Evolutionary conservation across 1,284 basidiomycete genomes (phyloP).

Genomic region (Leccinum fuscescens): DNA sequence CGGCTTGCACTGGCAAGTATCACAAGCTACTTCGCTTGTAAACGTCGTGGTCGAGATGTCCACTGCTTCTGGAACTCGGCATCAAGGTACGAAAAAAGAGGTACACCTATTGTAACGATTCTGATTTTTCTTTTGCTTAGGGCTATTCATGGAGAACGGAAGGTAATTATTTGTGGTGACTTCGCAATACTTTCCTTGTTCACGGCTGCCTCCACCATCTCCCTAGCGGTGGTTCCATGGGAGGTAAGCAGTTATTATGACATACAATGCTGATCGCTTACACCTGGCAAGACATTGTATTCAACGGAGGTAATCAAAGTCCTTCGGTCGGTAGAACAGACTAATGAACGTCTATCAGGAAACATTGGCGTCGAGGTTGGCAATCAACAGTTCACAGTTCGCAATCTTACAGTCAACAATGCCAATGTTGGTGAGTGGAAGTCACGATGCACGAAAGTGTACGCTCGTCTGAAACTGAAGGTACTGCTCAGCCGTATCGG

Average conservation of each 20-base stretch:
- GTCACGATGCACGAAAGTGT: not conserved
- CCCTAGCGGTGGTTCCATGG: conserved; percentile 55
- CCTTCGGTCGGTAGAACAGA: not conserved
- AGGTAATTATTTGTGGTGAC: conserved; percentile 47
- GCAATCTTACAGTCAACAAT: conserved; percentile 52
- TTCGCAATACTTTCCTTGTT: conserved; percentile 3
- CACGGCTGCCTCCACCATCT: not conserved
- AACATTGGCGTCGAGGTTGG: conserved; percentile 48
- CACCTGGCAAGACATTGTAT: conserved; percentile 41
- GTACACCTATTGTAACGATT: not conserved
- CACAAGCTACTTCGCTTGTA: conserved; percentile 72
- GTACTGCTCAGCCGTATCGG: conserved; percentile 35
- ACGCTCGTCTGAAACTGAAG: not conserved
- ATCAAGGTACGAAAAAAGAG: conserved; percentile 38
- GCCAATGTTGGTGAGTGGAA: conserved; percentile 38
- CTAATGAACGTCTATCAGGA: conserved; percentile 16
- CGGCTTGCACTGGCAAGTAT: conserved; percentile 76
- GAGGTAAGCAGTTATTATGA: conserved; percentile 33
- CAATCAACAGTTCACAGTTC: conserved; percentile 56
- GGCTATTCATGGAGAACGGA: conserved; percentile 61
- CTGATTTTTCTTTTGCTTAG: conserved; percentile 8
- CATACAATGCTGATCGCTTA: conserved; percentile 2
- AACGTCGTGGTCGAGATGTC: conserved; percentile 52
- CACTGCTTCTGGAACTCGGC: conserved; percentile 40
- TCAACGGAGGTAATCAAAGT: conserved; percentile 41